Percentiles rank a stretch among this genome's conserved stretches.
Conservation (phyloP, 805 yeast species). For the Saturnispora serradocipensis region DNA sequence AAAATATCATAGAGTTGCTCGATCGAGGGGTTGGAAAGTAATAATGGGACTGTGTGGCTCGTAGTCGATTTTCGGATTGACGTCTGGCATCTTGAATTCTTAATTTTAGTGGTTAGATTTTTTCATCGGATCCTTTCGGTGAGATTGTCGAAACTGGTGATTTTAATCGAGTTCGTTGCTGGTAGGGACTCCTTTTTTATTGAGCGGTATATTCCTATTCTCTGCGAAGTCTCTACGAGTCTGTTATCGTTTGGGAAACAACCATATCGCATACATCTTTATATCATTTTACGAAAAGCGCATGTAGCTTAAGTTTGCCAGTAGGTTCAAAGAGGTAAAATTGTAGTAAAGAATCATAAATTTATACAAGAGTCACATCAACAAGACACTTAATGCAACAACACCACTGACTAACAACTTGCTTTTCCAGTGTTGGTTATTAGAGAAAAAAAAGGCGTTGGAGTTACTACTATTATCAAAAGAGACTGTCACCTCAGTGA, state of each 20-base stretch:
- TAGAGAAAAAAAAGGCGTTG: neutral
- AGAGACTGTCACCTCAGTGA: slow-evolving; percentile 14
- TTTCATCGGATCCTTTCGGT: neutral
- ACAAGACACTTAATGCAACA: slow-evolving; percentile 17
- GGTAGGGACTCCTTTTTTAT: slow-evolving; percentile 35
- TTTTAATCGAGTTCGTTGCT: slow-evolving; percentile 52
- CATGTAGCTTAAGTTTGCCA: neutral
- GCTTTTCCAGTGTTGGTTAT: slow-evolving; percentile 14
- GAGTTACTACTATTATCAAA: slow-evolving; percentile 13
- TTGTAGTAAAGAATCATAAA: slow-evolving; percentile 8
- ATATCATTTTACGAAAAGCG: neutral
- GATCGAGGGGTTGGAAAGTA: slow-evolving; percentile 92
- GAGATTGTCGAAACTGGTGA: neutral
- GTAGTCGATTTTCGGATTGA: slow-evolving; percentile 1
- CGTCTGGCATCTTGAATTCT: slow-evolving; percentile 16
- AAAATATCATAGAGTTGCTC: slow-evolving; percentile 79
- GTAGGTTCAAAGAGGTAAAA: no score
- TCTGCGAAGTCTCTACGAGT: slow-evolving; percentile 82
- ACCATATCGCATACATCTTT: slow-evolving; percentile 95
- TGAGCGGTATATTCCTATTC: slow-evolving; percentile 99
- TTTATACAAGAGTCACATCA: slow-evolving; percentile 3
- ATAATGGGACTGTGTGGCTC: slow-evolving; percentile 25
- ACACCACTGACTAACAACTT: slow-evolving; percentile 17
- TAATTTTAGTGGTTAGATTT: slow-evolving; percentile 7
- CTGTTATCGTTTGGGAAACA: slow-evolving; percentile 97